phyloP scores from a whole-genome alignment of 805 yeast genomes.

The Yarrowia bubula region DNA sequence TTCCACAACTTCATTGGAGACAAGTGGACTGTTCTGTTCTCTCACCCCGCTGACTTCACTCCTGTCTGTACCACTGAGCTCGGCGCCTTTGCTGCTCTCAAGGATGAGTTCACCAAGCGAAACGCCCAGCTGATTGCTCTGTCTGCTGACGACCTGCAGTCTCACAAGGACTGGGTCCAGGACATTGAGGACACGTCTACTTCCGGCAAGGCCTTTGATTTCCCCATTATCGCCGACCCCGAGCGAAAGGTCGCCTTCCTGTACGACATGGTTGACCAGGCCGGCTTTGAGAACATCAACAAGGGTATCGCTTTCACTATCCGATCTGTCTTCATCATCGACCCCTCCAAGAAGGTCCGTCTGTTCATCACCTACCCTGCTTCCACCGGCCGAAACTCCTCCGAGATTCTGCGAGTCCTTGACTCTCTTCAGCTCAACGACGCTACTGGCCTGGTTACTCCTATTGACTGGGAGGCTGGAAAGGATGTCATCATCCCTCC shows the following conservation, averaged over 20 bases:
- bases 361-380: slow-evolving; percentile 88
- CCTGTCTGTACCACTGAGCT: slow-evolving; percentile 96
- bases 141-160: slow-evolving; percentile 78
- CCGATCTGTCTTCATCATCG: slow-evolving; percentile 89
- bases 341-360: slow-evolving; percentile 86
- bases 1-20: slow-evolving; percentile 86
- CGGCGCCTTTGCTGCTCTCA: slow-evolving; percentile 87
- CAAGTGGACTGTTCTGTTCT: slow-evolving; percentile 84
- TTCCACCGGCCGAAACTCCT: slow-evolving; percentile 89
- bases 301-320: slow-evolving; percentile 80
- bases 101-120: slow-evolving; percentile 84
- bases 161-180: slow-evolving; percentile 82
- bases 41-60: slow-evolving; percentile 95
- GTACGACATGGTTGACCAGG: slow-evolving; percentile 86
- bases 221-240: slow-evolving; percentile 89
- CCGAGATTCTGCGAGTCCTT: slow-evolving; percentile 85
- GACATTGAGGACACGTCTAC: slow-evolving; percentile 83
- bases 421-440: slow-evolving; percentile 81
- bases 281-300: slow-evolving; percentile 69
- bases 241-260: slow-evolving; percentile 79
- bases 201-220: slow-evolving; percentile 65
- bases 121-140: slow-evolving; percentile 85
- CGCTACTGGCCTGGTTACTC: slow-evolving; percentile 79
- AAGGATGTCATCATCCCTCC: slow-evolving; percentile 93
- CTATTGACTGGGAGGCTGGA: slow-evolving; percentile 87